Conservation (phyloP, 140 eudicot species). For the Bidens hawaiensis region DNA sequence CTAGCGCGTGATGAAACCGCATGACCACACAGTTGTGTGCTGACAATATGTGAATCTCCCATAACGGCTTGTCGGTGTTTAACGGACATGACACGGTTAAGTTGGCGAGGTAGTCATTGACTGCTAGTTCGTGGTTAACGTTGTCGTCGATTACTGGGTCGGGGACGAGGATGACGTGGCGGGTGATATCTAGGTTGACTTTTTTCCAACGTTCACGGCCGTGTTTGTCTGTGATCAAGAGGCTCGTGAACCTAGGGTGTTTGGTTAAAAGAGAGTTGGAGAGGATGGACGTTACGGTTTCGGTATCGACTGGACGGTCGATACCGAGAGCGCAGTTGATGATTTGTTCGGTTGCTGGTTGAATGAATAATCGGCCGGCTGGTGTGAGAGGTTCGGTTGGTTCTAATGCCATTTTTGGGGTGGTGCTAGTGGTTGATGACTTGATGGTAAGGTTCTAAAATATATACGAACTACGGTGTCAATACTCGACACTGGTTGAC, state of each 20-base stretch:
- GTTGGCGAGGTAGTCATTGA: conserved; percentile 63
- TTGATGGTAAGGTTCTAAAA: too few species aligned
- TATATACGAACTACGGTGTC: too few species aligned
- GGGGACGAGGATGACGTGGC: conserved; percentile 42
- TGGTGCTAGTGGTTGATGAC: too few species aligned
- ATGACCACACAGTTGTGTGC: conserved; percentile 54
- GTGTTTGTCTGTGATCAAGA: conserved; percentile 37
- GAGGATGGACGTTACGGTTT: conserved; percentile 29
- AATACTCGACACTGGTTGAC: too few species aligned
- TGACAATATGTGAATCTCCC: conserved; percentile 65
- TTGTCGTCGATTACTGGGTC: conserved; percentile 15
- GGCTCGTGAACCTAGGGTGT: conserved; percentile 76
- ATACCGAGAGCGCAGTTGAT: conserved; percentile 51
- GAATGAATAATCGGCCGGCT: conserved; percentile 64
- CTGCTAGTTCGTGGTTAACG: conserved; percentile 31
- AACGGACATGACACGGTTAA: conserved; percentile 62
- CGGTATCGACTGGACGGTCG: conserved; percentile 35
- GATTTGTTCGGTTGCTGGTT: conserved; percentile 46
- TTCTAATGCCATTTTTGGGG: conserved; percentile 16
- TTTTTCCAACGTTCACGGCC: conserved; percentile 57
- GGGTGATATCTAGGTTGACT: conserved; percentile 44
- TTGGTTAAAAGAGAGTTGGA: conserved; percentile 39
- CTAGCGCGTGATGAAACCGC: conserved; percentile 84
- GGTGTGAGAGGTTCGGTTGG: conserved; percentile 60
- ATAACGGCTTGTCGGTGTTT: conserved; percentile 55